phyloP scores from a whole-genome alignment of 2,329 filamentous ascomycete genomes.

The Calcarisporium arbuscula region DNA sequence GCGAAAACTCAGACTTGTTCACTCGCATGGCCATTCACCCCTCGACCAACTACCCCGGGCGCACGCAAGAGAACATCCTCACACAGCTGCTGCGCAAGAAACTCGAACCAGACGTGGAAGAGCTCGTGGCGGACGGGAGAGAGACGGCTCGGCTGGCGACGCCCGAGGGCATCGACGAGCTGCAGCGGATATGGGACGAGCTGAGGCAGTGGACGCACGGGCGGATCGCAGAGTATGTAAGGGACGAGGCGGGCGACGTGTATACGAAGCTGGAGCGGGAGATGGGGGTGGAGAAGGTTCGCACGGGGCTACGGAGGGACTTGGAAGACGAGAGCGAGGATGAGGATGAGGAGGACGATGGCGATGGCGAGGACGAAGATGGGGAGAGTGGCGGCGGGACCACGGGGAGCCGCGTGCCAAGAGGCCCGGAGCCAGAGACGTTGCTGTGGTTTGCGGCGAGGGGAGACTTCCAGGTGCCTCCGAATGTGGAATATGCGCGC shows the following conservation, averaged over 20 bases:
- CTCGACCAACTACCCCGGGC: slow-evolving; percentile 66
- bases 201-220: slow-evolving; percentile 33
- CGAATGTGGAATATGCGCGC: slow-evolving; percentile 37
- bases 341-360: slow-evolving; percentile 47
- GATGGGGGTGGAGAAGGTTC: slow-evolving; percentile 59
- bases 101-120: slow-evolving; percentile 70
- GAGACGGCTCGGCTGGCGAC: slow-evolving; percentile 34
- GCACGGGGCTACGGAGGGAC: slow-evolving; percentile 59
- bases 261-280: slow-evolving; percentile 68
- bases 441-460: slow-evolving; percentile 39
- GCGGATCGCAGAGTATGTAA: slow-evolving; percentile 35
- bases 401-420: slow-evolving; percentile 18
- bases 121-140: slow-evolving; percentile 61
- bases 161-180: slow-evolving; percentile 35
- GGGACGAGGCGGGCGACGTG: slow-evolving; percentile 46
- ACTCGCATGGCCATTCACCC: slow-evolving; percentile 68
- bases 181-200: slow-evolving; percentile 53
- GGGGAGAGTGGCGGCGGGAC: slow-evolving; percentile 9
- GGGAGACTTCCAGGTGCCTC: slow-evolving; percentile 38
- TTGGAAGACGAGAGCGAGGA: slow-evolving; percentile 46
- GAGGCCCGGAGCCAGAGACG: slow-evolving; percentile 38
- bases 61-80: slow-evolving; percentile 59
- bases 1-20: slow-evolving; percentile 61
- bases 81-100: slow-evolving; percentile 74
- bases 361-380: slow-evolving; percentile 18